Evolutionary conservation across 1,139 yeast species (phyloP).

Genomic region (Scheffersomyces segobiensis): DNA sequence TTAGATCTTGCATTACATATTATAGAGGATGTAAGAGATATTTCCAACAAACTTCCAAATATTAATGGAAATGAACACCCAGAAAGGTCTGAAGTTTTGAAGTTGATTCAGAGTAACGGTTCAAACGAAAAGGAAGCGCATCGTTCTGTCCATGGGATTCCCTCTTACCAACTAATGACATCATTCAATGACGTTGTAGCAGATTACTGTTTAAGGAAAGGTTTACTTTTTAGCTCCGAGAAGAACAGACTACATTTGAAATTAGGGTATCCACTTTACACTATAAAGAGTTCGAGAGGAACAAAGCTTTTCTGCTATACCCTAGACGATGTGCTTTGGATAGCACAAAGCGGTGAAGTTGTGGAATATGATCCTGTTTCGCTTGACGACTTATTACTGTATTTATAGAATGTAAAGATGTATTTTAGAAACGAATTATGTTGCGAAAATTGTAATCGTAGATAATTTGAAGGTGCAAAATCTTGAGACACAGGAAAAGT

Average conservation of each 20-base stretch:
- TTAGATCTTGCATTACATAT: slow-evolving; percentile 18
- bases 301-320: slow-evolving; percentile 21
- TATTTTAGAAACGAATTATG: too few relatives aligned
- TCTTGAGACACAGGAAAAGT: background rate
- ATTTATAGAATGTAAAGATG: background rate
- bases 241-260: slow-evolving; percentile 18
- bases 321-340: slow-evolving; percentile 37
- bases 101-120: background rate
- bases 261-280: slow-evolving; percentile 26
- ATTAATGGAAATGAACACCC: slow-evolving; percentile 10
- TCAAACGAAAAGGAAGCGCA: background rate
- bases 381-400: slow-evolving; percentile 16
- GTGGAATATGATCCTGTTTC: slow-evolving; percentile 23
- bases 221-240: slow-evolving; percentile 21
- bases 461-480: background rate
- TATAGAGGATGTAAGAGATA: slow-evolving; percentile 7
- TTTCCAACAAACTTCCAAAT: slow-evolving; percentile 15
- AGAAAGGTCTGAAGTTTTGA: background rate
- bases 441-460: background rate
- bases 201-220: slow-evolving; percentile 27
- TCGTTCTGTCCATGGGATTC: slow-evolving; percentile 26
- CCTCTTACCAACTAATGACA: slow-evolving; percentile 29
- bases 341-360: slow-evolving; percentile 9
- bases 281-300: slow-evolving; percentile 12
- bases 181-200: slow-evolving; percentile 41